phyloP scores from a whole-genome alignment of 306 rosid species.

The Morella rubra region DNA sequence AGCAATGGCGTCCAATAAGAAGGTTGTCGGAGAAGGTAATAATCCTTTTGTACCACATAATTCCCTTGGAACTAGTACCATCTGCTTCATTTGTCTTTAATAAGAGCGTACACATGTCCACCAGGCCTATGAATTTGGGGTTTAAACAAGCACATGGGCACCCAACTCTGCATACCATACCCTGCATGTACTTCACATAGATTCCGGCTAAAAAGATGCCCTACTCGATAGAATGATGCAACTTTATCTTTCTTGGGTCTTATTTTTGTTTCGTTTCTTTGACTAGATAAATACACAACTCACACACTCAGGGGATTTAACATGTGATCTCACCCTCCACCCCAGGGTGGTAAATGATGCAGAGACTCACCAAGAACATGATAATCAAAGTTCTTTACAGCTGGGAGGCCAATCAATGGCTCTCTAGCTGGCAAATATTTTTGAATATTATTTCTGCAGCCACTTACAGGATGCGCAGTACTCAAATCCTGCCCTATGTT shows the following conservation, averaged over 20 bases:
- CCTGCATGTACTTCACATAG: too few species aligned
- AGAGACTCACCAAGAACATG: neutral
- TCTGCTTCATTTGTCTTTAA: neutral
- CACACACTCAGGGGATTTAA: neutral
- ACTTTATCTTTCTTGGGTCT: too few species aligned
- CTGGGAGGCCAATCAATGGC: conserved; percentile 22
- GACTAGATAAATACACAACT: too few species aligned
- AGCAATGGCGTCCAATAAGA: neutral
- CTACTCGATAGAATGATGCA: too few species aligned
- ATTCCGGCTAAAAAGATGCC: too few species aligned
- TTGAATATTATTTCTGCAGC: conserved; percentile 20
- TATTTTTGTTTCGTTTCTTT: too few species aligned
- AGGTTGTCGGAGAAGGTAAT: neutral
- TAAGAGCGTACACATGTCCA: neutral
- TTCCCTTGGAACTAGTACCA: neutral
- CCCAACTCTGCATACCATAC: neutral
- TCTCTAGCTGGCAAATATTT: conserved; percentile 23
- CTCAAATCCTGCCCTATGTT: conserved; percentile 17
- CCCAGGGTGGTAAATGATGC: neutral
- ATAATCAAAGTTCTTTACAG: conserved; percentile 7
- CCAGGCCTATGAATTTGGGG: neutral
- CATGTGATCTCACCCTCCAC: neutral
- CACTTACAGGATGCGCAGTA: conserved; percentile 38
- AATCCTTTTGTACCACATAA: neutral
- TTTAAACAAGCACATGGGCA: neutral